Base-by-base conservation (phyloP, 768 basidiomycete species). In the Podaxis sp. region DNA sequence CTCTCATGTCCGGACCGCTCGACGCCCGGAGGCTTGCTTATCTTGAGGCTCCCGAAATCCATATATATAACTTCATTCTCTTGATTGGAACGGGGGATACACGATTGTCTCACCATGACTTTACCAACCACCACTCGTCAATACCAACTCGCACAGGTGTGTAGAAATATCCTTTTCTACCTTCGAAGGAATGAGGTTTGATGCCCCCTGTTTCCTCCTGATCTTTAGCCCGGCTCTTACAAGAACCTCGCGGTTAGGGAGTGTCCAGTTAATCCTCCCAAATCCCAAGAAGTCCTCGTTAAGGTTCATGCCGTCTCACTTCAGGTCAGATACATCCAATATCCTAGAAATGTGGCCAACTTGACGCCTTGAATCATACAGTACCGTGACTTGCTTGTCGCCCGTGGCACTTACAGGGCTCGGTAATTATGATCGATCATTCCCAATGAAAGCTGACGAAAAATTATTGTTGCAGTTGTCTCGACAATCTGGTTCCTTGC, bases 241-340 rank as follows among this genome's bases (percentile, higher is more conserved):
- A 65, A 66, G 15, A 68, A 69, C 46, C 58, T 72, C 19, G 63
- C 57, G 15, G 57, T 75, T 17, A 67, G 69, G 36, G 68, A 77
- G 19, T 67, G 66, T 4, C 63, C 68, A 6, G 52, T 77, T 24
- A 57, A 60, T 6, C 65, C 72, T 52, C 80, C 77, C 2, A 78
- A 75, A 56, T 69, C 81, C 0, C 75, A 69, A 25, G 80, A 87
- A 59, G 85, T 85, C 4, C 75, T 85, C 24, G 79, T 87, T 65
- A 83, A 82, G 66, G 73, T 82, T 7, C 80, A 82, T 61, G 82
- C 84, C 0, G 83, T 84, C 15, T 86, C 85, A 40, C 72, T 86
- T 9, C 81, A 85, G 72, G 81, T 79, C 49, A 19, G 69, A 41
- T 50, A 52, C 24, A 27, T 49, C 9, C 52, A 13, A 33, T 54